A percentile compares a stretch with the other conserved stretches of the same genome.
Conservation (phyloP, 352 stramenopile genomes). For the Pilasporangium apinafurcum region DNA sequence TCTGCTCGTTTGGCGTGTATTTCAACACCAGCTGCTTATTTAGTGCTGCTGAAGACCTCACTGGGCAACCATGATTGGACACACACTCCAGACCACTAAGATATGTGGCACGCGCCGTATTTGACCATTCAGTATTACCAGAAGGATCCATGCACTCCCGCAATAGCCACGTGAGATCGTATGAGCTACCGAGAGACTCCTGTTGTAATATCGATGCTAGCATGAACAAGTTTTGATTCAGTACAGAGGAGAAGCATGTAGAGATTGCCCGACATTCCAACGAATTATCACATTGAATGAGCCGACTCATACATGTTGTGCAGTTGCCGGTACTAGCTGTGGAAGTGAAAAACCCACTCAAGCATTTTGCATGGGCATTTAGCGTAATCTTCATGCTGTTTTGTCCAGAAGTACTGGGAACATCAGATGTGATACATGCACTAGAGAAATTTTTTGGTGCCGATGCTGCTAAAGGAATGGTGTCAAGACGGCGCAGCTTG, state of each 20-base stretch:
- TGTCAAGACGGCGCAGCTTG: too few relatives aligned
- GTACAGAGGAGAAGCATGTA: neutral
- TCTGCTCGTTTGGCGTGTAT: conserved; percentile 5
- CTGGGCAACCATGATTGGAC: neutral
- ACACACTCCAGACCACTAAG: conserved; percentile 5
- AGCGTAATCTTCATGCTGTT: neutral
- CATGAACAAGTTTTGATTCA: neutral
- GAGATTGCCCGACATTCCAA: conserved; percentile 6
- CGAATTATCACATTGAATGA: neutral
- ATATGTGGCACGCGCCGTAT: neutral
- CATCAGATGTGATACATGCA: too few relatives aligned
- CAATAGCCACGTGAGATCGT: conserved; percentile 1
- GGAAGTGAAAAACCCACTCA: conserved; percentile 3
- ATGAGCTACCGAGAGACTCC: neutral
- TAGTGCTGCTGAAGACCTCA: neutral
- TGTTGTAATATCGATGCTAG: conserved; percentile 1
- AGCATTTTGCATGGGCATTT: neutral
- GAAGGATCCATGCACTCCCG: neutral
- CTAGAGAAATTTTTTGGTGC: neutral
- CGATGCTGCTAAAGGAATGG: neutral
- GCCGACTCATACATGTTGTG: neutral
- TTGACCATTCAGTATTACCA: neutral
- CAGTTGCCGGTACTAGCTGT: neutral
- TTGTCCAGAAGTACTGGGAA: too few relatives aligned
- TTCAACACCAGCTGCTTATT: neutral